Percentiles rank a stretch among this genome's conserved stretches.
phyloP scores from a whole-genome alignment of 441 rosid species.

The Bocquillonia castaneifolia region DNA sequence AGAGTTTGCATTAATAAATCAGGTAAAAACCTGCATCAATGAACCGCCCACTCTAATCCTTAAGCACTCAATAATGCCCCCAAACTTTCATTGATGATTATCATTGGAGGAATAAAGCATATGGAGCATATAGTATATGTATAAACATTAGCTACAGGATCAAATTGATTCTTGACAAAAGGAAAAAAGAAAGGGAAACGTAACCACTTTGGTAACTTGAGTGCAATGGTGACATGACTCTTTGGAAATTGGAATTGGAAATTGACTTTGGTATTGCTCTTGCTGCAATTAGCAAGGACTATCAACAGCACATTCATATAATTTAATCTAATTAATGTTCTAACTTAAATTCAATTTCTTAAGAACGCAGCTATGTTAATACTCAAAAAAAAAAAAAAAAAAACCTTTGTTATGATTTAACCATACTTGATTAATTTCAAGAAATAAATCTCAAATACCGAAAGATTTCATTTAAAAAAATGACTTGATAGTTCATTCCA shows the following conservation, averaged over 20 bases:
- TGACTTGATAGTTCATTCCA: too few species aligned
- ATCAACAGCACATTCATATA: neutral
- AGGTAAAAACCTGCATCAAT: neutral
- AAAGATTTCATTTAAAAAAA: too few species aligned
- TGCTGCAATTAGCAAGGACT: neutral
- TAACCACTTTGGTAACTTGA: neutral
- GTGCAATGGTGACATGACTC: slow-evolving; percentile 1
- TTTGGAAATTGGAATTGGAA: neutral
- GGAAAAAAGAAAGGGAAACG: neutral
- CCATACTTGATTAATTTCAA: too few species aligned
- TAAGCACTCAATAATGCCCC: neutral
- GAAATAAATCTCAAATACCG: too few species aligned
- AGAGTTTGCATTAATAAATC: neutral
- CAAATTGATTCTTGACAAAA: neutral
- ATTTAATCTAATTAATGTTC: too few species aligned
- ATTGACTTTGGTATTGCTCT: neutral
- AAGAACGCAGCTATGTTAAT: too few species aligned
- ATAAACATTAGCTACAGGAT: too few species aligned
- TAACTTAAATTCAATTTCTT: neutral
- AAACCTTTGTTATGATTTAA: too few species aligned
- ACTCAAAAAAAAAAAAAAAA: too few species aligned
- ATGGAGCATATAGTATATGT: too few species aligned
- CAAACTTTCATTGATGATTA: neutral
- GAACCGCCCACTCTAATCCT: neutral
- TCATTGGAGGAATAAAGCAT: neutral